Evolutionary conservation across 2,329 filamentous ascomycete genomes (phyloP).

Genomic region (Chrysoporthe puriensis): DNA sequence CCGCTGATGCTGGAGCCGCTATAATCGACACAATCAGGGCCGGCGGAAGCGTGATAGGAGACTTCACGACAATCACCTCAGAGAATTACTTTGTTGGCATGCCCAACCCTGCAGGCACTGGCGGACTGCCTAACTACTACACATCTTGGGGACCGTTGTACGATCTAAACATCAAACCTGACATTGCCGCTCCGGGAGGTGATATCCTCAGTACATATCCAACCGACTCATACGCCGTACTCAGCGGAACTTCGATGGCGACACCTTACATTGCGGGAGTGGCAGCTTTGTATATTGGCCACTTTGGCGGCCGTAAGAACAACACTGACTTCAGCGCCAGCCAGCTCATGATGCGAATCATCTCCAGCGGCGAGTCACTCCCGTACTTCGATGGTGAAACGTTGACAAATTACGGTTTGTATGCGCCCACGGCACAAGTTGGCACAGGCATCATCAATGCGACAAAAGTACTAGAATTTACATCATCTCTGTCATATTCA

Average conservation of each 20-base stretch:
- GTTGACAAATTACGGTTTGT: constrained; percentile 25
- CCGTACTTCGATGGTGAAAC: constrained; percentile 16
- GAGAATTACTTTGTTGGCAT: constrained; percentile 30
- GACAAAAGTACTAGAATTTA: constrained; percentile 47
- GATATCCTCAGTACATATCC: constrained; percentile 47
- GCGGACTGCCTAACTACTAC: constrained; percentile 38
- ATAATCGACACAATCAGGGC: constrained; percentile 29
- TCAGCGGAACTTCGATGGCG: constrained; percentile 53
- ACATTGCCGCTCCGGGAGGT: constrained; percentile 44
- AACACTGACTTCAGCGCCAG: constrained; percentile 17
- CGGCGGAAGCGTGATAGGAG: constrained; percentile 29
- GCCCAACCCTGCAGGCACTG: constrained; percentile 35
- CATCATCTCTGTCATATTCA: constrained; percentile 43
- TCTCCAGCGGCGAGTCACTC: constrained; percentile 16
- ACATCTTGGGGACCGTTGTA: constrained; percentile 46
- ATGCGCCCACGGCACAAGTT: constrained; percentile 47
- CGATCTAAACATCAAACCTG: constrained; percentile 44
- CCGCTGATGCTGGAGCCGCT: constrained; percentile 27
- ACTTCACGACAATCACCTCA: constrained; percentile 29
- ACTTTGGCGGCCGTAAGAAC: constrained; percentile 24
- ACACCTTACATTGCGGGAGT: constrained; percentile 48
- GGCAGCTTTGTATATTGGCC: constrained; percentile 37
- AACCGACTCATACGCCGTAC: constrained; percentile 41
- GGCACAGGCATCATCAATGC: constrained; percentile 54
- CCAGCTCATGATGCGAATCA: constrained; percentile 18